phyloP scores from a whole-genome alignment of 2,329 filamentous ascomycete species.

The Calonectria crousiana region DNA sequence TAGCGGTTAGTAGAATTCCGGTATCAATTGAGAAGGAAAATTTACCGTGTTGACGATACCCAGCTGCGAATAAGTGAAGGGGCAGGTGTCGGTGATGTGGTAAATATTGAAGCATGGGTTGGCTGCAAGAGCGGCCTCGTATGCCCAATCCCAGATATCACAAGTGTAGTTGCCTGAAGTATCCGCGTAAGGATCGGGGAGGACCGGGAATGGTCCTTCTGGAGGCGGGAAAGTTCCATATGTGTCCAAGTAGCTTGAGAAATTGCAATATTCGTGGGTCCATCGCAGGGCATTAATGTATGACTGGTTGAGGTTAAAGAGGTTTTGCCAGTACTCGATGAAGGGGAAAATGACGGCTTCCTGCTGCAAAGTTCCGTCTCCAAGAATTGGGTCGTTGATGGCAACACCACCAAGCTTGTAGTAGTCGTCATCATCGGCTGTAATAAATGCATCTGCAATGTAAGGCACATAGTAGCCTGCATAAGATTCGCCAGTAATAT shows the following conservation, averaged over 20 bases:
- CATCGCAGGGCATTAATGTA: slow-evolving; percentile 65
- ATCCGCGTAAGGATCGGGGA: slow-evolving; percentile 44
- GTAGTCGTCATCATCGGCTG: slow-evolving; percentile 72
- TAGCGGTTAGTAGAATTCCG: background rate
- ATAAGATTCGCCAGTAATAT: slow-evolving; percentile 79
- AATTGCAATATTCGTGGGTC: slow-evolving; percentile 70
- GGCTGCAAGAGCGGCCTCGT: slow-evolving; percentile 62
- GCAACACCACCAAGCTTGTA: slow-evolving; percentile 77
- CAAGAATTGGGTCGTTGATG: slow-evolving; percentile 79
- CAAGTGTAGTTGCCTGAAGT: slow-evolving; percentile 60
- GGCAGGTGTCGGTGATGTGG: slow-evolving; percentile 79
- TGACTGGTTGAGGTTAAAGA: slow-evolving; percentile 74
- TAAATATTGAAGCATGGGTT: slow-evolving; percentile 89
- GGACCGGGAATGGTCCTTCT: slow-evolving; percentile 65
- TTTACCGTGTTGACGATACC: slow-evolving; percentile 70
- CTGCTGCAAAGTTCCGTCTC: slow-evolving; percentile 58
- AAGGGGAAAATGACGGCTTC: slow-evolving; percentile 67
- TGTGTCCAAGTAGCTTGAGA: slow-evolving; percentile 67
- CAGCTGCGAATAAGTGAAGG: slow-evolving; percentile 76
- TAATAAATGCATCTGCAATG: slow-evolving; percentile 79
- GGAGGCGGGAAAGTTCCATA: slow-evolving; percentile 77
- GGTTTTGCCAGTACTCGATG: slow-evolving; percentile 69
- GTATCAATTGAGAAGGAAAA: fast-evolving
- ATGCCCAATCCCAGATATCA: slow-evolving; percentile 68
- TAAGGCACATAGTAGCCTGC: slow-evolving; percentile 78